Base-by-base conservation (phyloP, 495 filamentous ascomycete genomes). In the Penicillium turbatum region DNA sequence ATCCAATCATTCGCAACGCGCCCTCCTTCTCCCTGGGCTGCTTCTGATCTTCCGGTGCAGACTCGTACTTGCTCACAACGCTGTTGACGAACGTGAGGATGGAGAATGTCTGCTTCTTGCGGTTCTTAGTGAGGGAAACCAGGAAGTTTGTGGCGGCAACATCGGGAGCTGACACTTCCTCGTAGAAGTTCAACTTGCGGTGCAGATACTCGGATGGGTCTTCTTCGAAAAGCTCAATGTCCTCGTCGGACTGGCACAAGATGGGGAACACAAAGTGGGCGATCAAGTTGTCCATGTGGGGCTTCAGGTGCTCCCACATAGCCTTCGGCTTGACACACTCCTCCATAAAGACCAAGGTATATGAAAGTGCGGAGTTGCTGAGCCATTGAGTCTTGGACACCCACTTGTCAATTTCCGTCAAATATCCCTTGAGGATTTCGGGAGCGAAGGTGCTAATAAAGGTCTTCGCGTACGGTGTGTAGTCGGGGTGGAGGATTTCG, bases 81-180 rank as follows among this genome's bases (percentile, higher is more conserved):
- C 83, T 81, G 63, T 97, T 98, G 64, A 98, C 85, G 67, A 97
- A 98, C 21, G 86, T 87, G 43, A 98, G 81, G 29, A 98, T 87
- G 7, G 87, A 87, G 66, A 95, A 97, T 0, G 91, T 96, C 68
- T 96, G 89, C 74, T 97, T 96, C 74, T 92, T 88, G 59, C 93
- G 86, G 61, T 86, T 81, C 77, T 97, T 97, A 48, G 95, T 97
- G 45, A 98, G 79, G 19, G 90, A 89, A 51, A 96, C 88, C 55
- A 98, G 72, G 76, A 98, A 96, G 65, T 97, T 97, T 4, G 90
- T 96, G 3, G 95, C 93, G 4, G 95, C 91, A 51, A 97, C 90
- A 69, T 98, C 93, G 6, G 93, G 93, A 12, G 93, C 86, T 0
- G 95, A 92, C 12, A 95, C 89, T 63, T 98, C 93, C 73, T 98